phyloP scores from a whole-genome alignment of 129 eudicot species.

The Lonicera japonica region DNA sequence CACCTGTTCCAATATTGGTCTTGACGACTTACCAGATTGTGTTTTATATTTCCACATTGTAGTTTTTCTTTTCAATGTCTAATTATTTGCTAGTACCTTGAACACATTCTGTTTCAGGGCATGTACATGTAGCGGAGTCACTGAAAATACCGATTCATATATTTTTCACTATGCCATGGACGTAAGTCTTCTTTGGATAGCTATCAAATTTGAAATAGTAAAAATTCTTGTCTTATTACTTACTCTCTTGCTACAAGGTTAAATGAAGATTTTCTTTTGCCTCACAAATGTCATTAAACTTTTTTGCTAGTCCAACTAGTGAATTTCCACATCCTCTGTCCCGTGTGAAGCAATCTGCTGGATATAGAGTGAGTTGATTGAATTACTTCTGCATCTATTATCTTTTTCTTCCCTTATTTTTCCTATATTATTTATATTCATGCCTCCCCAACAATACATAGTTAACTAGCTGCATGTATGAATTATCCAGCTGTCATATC shows the following conservation, averaged over 20 bases:
- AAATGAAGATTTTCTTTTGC: slow-evolving; percentile 2
- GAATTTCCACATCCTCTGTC: slow-evolving; percentile 98
- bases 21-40: too few species aligned
- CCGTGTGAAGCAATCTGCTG: slow-evolving; percentile 99
- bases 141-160: slow-evolving; percentile 82
- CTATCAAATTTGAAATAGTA: not conserved
- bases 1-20: too few species aligned
- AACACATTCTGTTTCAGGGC: slow-evolving; percentile 48
- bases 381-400: not conserved
- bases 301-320: slow-evolving; percentile 86
- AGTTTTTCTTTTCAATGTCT: not conserved
- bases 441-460: not conserved
- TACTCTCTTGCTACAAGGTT: slow-evolving; percentile 1
- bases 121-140: slow-evolving; percentile 98
- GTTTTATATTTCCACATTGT: not conserved
- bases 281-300: not conserved
- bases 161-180: slow-evolving; percentile 99
- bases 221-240: not conserved
- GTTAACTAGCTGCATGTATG: slow-evolving; percentile 13
- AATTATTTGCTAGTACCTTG: slow-evolving; percentile 5
- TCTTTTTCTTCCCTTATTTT: not conserved
- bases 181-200: slow-evolving; percentile 55
- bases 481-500: slow-evolving; percentile 82
- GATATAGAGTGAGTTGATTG: slow-evolving; percentile 75
- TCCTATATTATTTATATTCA: not conserved